phyloP scores from a whole-genome alignment of 169 alveolate species.

The Cryptosporidium bovis region DNA sequence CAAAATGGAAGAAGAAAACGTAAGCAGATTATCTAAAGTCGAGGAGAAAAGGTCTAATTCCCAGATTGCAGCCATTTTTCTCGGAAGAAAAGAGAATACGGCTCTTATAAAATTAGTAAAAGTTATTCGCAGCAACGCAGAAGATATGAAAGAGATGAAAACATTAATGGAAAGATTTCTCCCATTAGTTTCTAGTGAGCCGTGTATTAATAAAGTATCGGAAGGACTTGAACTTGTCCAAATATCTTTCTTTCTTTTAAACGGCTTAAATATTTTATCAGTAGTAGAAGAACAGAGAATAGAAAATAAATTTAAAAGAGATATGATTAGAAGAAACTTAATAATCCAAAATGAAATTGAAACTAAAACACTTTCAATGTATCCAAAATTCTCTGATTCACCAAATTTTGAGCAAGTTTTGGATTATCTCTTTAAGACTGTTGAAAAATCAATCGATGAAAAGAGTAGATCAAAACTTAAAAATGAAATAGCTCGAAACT shows the following conservation, averaged over 20 bases:
- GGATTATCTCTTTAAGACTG: conserved; percentile 19
- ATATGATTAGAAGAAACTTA: conserved; percentile 45
- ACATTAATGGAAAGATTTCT: conserved; percentile 22
- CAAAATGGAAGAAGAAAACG: neutral
- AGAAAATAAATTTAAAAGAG: conserved; percentile 25
- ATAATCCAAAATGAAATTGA: conserved; percentile 26
- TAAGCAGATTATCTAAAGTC: neutral
- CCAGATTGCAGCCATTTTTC: conserved; percentile 26
- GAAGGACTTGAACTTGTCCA: conserved; percentile 50
- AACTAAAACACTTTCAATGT: conserved; percentile 12
- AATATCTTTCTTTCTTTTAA: conserved; percentile 35
- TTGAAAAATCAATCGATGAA: neutral
- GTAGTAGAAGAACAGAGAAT: conserved; percentile 65
- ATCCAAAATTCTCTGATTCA: conserved; percentile 52
- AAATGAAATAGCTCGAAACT: conserved; percentile 4
- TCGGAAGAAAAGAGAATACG: conserved; percentile 43
- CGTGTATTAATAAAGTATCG: conserved; percentile 1
- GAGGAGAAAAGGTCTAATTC: conserved; percentile 37
- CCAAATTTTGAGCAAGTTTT: conserved; percentile 42
- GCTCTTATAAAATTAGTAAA: conserved; percentile 10
- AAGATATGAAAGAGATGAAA: conserved; percentile 26
- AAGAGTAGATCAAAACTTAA: neutral
- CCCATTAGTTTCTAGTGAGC: conserved; percentile 36
- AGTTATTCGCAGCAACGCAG: conserved; percentile 2
- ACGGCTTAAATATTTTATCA: conserved; percentile 51